Evolutionary conservation across 192 early-diverging fungal genomes (phyloP).

Genomic region (Cetraspora pellucida): DNA sequence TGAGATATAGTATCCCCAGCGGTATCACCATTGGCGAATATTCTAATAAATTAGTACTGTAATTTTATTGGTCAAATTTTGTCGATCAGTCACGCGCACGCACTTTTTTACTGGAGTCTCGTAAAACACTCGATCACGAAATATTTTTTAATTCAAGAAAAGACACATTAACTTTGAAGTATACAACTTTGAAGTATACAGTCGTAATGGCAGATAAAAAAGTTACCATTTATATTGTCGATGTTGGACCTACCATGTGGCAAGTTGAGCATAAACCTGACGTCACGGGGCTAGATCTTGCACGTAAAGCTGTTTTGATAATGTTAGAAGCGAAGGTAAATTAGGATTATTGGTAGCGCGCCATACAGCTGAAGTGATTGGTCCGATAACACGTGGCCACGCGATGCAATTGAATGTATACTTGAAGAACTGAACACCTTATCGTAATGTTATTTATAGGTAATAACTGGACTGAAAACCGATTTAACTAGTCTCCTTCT

Average conservation of each 20-base stretch:
- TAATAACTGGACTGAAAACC: constrained; percentile 65
- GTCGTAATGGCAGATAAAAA: constrained; percentile 36
- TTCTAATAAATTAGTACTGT: too few relatives aligned
- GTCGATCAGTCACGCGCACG: too few relatives aligned
- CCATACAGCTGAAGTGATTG: not conserved
- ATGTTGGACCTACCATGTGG: constrained; percentile 40
- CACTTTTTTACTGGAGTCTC: too few relatives aligned
- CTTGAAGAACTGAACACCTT: not conserved
- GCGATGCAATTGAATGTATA: not conserved
- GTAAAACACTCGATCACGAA: too few relatives aligned
- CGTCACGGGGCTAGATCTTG: constrained; percentile 37
- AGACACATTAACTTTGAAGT: too few relatives aligned
- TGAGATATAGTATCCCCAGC: too few relatives aligned
- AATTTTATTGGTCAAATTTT: too few relatives aligned
- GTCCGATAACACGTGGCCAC: not conserved
- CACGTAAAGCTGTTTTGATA: constrained; percentile 38
- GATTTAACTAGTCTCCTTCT: constrained; percentile 63
- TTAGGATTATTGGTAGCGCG: not conserved
- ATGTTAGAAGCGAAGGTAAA: constrained; percentile 49
- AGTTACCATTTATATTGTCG: constrained; percentile 46
- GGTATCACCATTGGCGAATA: too few relatives aligned
- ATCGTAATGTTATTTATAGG: constrained; percentile 42
- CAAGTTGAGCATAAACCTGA: constrained; percentile 8
- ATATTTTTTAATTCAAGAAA: too few relatives aligned
- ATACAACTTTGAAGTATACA: too few relatives aligned